Base-by-base conservation (phyloP, 2,329 filamentous ascomycete genomes). In the Mycocentrospora acerina region DNA sequence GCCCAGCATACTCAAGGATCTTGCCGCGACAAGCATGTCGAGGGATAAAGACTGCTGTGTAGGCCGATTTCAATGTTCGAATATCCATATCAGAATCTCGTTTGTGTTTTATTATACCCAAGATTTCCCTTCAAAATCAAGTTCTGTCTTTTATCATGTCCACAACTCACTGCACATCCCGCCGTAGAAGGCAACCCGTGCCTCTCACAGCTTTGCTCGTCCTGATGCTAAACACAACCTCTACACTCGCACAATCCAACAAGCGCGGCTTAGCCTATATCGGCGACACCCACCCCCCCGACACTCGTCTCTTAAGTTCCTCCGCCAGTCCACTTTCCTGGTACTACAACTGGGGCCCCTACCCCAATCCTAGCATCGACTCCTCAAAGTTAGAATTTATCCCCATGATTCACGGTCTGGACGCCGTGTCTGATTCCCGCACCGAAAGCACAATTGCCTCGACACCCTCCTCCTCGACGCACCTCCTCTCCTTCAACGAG, bases 271-370 rank as follows among this genome's bases (percentile, higher is more conserved):
- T 93, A 30, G 78, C 82, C 51, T 89, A 82, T 65, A 78, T 86
- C 8, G 76, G 81, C 12, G 77, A 82, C 51, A 56, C 71, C 4
- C 65, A 78, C 4, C 67, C 72, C 32, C 71, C 79, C 1, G 54
- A 74, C 25, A 88, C 90, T 66, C 78, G 85, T 66, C 65, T 76
- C 33, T 71, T 86, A 49, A 89, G 85, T 79, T 71, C 15, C 32
- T 63, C 72, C 29, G 79, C 75, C 24, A 80, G 78, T 7, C 80
- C 82, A 29, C 64, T 93, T 34, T 83, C 80, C 3, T 93, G 88
- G 88, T 93, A 93, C 73, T 93, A 91, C 75, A 91, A 90, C 70
- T 93, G 90, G 68, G 69, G 70, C 14, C 64, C 75, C 11, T 67
- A 68, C 72, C 32, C 66, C 62, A 15, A 84, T 82, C 19, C 9